Percentiles rank a stretch among this genome's conserved stretches.
Evolutionary conservation across 768 basidiomycete genomes (phyloP).

Genomic region (Russula emetica): DNA sequence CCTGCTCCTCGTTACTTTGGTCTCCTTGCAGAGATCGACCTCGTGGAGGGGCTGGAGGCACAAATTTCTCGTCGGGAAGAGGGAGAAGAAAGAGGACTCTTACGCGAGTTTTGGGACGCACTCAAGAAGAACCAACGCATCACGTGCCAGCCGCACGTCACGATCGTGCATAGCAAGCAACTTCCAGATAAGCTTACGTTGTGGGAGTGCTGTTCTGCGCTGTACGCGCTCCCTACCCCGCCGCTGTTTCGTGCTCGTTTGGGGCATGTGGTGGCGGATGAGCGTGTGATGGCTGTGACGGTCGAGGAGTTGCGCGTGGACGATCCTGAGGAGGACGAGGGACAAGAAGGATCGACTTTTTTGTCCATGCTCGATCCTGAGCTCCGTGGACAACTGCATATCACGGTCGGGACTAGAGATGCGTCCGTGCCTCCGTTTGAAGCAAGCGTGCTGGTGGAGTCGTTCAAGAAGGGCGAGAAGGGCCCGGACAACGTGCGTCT

Average conservation of each 20-base stretch:
- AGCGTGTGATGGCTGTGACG: conserved; percentile 73
- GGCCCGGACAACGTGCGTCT: conserved; percentile 34
- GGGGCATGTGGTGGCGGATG: conserved; percentile 66
- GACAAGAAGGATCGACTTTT: conserved; percentile 45
- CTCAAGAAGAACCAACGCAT: conserved; percentile 49
- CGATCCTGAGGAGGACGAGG: conserved; percentile 32
- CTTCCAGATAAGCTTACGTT: conserved; percentile 36
- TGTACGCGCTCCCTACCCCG: conserved; percentile 39
- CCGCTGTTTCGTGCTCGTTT: conserved; percentile 62
- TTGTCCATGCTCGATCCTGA: conserved; percentile 44
- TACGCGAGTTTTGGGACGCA: conserved; percentile 45
- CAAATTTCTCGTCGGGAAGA: conserved; percentile 39
- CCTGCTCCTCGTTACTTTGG: conserved; percentile 67
- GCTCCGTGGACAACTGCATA: conserved; percentile 57
- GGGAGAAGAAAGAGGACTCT: conserved; percentile 29
- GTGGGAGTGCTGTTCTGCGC: conserved; percentile 49
- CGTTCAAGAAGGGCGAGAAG: conserved; percentile 42
- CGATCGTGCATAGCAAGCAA: conserved; percentile 70
- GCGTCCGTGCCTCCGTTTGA: conserved; percentile 57
- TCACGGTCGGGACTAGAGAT: conserved; percentile 77
- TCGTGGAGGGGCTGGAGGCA: conserved; percentile 45
- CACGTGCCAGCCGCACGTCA: conserved; percentile 70
- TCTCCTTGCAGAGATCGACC: conserved; percentile 67
- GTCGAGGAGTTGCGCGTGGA: conserved; percentile 54
- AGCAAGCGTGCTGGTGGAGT: conserved; percentile 59